phyloP scores from a whole-genome alignment of 1,284 basidiomycete genomes.

The Xerocomus nothofagi region DNA sequence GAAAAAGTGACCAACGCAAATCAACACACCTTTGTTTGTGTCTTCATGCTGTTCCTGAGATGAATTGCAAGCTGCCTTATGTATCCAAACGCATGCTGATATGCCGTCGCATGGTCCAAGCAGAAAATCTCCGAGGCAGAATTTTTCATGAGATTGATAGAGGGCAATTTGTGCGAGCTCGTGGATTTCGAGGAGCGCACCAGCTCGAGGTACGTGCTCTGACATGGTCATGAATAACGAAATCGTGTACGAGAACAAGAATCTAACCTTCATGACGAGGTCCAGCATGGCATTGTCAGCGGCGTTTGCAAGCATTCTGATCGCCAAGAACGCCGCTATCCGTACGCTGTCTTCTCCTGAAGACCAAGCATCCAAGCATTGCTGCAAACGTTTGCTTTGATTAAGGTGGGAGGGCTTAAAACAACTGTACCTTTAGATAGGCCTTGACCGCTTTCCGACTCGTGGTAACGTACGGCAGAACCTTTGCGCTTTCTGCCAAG shows the following conservation, averaged over 20 bases:
- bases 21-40: slow-evolving; percentile 70
- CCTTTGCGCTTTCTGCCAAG: slow-evolving; percentile 79
- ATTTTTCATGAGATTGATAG: slow-evolving; percentile 98
- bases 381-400: slow-evolving; percentile 42
- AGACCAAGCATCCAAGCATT: slow-evolving; percentile 83
- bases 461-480: slow-evolving; percentile 82
- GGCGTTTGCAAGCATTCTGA: slow-evolving; percentile 79
- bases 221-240: slow-evolving; percentile 3
- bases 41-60: slow-evolving; percentile 88
- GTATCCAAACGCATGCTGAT: slow-evolving; percentile 96
- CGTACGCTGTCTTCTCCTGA: slow-evolving; percentile 80
- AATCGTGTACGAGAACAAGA: slow-evolving; percentile 3
- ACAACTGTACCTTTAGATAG: slow-evolving; percentile 73
- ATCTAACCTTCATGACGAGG: slow-evolving; percentile 77
- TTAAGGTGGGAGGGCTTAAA: neutral
- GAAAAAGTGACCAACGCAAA: slow-evolving; percentile 15
- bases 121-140: slow-evolving; percentile 92
- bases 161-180: slow-evolving; percentile 84
- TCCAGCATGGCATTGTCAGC: slow-evolving; percentile 85
- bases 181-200: slow-evolving; percentile 84
- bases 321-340: slow-evolving; percentile 86
- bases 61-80: slow-evolving; percentile 96
- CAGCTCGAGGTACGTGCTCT: slow-evolving; percentile 86
- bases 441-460: slow-evolving; percentile 82
- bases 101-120: slow-evolving; percentile 71